phyloP scores from a whole-genome alignment of 2,329 filamentous ascomycete genomes.

The Achaetomium macrosporum region DNA sequence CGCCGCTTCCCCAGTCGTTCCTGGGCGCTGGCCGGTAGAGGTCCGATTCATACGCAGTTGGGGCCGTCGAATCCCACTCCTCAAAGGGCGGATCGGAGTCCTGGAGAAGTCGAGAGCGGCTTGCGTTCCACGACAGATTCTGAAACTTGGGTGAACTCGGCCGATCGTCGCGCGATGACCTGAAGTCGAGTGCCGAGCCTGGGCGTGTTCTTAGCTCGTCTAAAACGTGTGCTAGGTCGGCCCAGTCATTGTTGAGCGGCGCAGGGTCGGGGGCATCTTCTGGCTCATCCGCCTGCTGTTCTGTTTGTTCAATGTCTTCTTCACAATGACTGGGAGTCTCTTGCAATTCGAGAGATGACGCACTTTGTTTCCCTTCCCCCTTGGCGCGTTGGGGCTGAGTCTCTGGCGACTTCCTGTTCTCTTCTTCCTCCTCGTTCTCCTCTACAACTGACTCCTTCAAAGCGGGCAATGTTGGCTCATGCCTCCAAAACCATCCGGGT shows the following conservation, averaged over 20 bases:
- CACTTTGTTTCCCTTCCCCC: neutral
- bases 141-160: conserved; percentile 20
- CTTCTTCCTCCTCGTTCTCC: conserved; percentile 10
- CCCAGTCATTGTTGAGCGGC: conserved; percentile 5
- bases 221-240: conserved; percentile 12
- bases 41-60: neutral
- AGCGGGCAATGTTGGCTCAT: conserved; percentile 12
- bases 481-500: conserved; percentile 19
- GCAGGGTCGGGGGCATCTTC: neutral
- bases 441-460: conserved; percentile 9
- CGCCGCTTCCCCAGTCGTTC: neutral
- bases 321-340: neutral
- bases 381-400: neutral
- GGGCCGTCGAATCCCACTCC: neutral
- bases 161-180: conserved; percentile 4
- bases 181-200: conserved; percentile 9
- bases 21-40: neutral
- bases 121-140: conserved; percentile 13
- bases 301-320: neutral
- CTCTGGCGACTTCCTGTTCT: neutral
- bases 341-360: neutral
- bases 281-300: neutral
- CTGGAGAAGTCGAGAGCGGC: conserved; percentile 2
- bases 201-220: conserved; percentile 12
- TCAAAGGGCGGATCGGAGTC: conserved; percentile 4